Evolutionary conservation across 148 eudicot species (phyloP).

Genomic region (Tetragonia tetragonoides): DNA sequence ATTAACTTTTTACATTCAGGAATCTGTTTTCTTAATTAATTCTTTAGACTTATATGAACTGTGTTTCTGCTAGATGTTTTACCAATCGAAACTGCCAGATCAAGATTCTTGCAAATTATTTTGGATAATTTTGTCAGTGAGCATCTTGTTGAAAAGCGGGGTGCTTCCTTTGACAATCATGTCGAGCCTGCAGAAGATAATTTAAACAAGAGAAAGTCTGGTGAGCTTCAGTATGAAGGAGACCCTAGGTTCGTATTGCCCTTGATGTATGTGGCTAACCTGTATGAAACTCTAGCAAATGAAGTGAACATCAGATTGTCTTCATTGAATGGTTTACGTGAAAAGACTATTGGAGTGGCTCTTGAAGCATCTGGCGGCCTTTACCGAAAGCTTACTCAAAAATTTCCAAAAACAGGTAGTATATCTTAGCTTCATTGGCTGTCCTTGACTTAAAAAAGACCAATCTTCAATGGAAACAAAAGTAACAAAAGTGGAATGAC

Average conservation of each 20-base stretch:
- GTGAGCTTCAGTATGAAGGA: conserved; percentile 70
- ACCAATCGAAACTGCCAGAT: conserved; percentile 82
- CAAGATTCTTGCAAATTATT: conserved; percentile 73
- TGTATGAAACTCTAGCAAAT: conserved; percentile 80
- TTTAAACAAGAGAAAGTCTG: conserved; percentile 66
- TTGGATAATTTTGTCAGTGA: conserved; percentile 68
- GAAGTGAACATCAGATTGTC: conserved; percentile 70
- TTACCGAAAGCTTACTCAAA: conserved; percentile 82
- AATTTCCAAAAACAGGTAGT: conserved; percentile 83
- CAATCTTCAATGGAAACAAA: no score
- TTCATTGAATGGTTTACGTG: conserved; percentile 71
- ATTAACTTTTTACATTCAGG: neutral
- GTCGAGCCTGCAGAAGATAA: conserved; percentile 60
- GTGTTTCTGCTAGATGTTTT: conserved; percentile 53
- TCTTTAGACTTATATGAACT: conserved; percentile 5
- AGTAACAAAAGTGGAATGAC: no score
- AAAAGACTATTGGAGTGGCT: conserved; percentile 85
- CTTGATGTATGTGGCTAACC: conserved; percentile 92
- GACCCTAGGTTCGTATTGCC: conserved; percentile 81
- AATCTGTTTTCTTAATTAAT: neutral
- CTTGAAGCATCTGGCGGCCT: conserved; percentile 99
- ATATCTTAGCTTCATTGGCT: conserved; percentile 8
- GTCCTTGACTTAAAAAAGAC: neutral
- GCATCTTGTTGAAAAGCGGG: conserved; percentile 58
- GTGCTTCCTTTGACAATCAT: conserved; percentile 44